A percentile compares a stretch with the other conserved stretches of the same genome.
These are phyloP conservation scores for Hemisphaericaspora xylofermentans DNA, from an alignment of 1,139 yeast species.

Conservation along the genomic window DNA sequence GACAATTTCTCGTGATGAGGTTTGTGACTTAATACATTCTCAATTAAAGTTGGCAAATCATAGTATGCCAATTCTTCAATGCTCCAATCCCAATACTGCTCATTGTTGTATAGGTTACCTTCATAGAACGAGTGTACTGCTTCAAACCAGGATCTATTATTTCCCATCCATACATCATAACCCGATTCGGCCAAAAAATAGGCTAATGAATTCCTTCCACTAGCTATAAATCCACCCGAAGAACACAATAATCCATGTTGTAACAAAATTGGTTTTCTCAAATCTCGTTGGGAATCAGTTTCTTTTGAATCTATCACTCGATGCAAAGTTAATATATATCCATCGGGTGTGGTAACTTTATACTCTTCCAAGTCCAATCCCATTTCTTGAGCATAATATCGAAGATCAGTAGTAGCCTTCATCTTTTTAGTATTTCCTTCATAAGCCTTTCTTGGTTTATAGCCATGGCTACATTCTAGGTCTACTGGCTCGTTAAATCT, in stretches of 20 bases:
- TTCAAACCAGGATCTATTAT: conserved; percentile 81
- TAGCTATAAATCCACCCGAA: conserved; percentile 77
- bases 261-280: conserved; percentile 60
- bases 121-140: conserved; percentile 54
- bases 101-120: conserved; percentile 46
- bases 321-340: conserved; percentile 65
- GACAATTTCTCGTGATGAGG: conserved; percentile 51
- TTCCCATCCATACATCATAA: conserved; percentile 92
- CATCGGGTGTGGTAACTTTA: conserved; percentile 73
- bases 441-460: conserved; percentile 29
- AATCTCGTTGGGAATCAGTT: conserved; percentile 24
- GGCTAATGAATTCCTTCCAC: conserved; percentile 76
- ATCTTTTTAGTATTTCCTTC: conserved; percentile 27
- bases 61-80: conserved; percentile 71
- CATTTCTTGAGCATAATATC: conserved; percentile 63
- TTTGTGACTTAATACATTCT: conserved; percentile 49
- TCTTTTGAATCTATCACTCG: conserved; percentile 58
- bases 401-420: conserved; percentile 35
- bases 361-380: conserved; percentile 61
- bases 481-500: conserved; percentile 16
- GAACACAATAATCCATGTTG: conserved; percentile 88
- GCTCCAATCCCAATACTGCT: conserved; percentile 82
- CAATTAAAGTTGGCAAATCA: conserved; percentile 74
- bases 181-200: conserved; percentile 60
- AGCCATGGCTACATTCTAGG: conserved; percentile 17